phyloP scores from a whole-genome alignment of 2,329 filamentous ascomycete species.

The Penicillium sp. region DNA sequence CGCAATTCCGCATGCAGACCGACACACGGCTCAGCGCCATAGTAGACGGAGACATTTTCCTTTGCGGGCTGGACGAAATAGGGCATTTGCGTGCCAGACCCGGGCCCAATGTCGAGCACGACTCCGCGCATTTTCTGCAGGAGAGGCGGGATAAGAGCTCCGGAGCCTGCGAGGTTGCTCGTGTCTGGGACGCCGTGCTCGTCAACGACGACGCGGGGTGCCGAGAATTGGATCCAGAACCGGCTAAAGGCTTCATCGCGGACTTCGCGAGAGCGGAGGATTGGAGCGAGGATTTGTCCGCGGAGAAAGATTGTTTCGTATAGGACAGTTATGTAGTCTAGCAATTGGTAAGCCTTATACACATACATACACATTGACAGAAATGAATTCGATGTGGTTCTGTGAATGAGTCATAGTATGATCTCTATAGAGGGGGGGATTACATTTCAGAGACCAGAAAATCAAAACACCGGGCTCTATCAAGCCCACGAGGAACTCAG shows the following conservation, averaged over 20 bases:
- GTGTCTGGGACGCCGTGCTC: conserved; percentile 8
- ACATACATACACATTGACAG: neutral
- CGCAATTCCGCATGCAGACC: conserved; percentile 46
- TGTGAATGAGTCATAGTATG: neutral
- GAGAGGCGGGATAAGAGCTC: conserved; percentile 39
- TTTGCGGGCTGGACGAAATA: conserved; percentile 39
- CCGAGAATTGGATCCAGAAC: conserved; percentile 37
- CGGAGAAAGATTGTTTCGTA: conserved; percentile 30
- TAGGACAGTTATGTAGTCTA: conserved; percentile 31
- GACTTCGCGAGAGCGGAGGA: conserved; percentile 27
- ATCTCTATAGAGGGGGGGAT: neutral
- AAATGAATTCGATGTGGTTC: neutral
- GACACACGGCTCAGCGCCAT: conserved; percentile 52
- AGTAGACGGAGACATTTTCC: conserved; percentile 42
- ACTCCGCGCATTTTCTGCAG: conserved; percentile 38
- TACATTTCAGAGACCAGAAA: conserved; percentile 13
- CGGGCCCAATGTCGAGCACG: conserved; percentile 51
- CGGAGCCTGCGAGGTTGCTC: conserved; percentile 25
- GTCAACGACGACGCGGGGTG: neutral
- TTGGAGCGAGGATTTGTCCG: conserved; percentile 32
- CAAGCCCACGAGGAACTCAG: conserved; percentile 13
- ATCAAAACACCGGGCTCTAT: conserved; percentile 13
- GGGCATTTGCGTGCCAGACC: conserved; percentile 49
- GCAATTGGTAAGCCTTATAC: neutral
- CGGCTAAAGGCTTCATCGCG: conserved; percentile 38